Evolutionary conservation across 352 stramenopile genomes (phyloP), one percentile per base, ranked within the genome.

Genomic region (Pythium sp.): DNA sequence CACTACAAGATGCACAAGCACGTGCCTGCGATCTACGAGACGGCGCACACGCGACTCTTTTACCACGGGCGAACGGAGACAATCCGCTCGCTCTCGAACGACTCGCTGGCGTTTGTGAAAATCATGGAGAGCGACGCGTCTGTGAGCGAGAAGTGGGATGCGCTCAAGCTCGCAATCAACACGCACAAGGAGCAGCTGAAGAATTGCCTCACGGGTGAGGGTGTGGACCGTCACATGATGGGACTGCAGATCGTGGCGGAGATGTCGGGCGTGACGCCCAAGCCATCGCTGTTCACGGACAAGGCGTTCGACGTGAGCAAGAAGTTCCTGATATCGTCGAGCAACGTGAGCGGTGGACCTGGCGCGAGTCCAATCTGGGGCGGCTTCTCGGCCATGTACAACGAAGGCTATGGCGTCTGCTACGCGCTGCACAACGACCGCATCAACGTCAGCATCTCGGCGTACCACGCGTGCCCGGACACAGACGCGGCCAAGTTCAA

Each of bases 171-270:
- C 41, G 96, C 94, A 18, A 97, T 98, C n/a, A 69, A 79, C 5
- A 82, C 83, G 15, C 97, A 99, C 77, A 94, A 95, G 61, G 82
- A 97, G 65, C 97, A 93, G 62, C 86, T 98, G 34, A 89, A 94
- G 62, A 87, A 86, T 41, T 90, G 81, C 36, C 67, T 96, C 64
- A 90, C 75, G 43, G 89, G 94, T 72, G 59, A 97, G 70, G 96
- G 97, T 38, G 89, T 99, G 20, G 97, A 99, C 74, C 89, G 96
- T 47, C 96, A 99, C 72, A 78, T 99, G 51, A 97, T 99, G 81
- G 97, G 97, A 15, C 80, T 99, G 14, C 89, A 96, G 71, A 97
- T 99, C 68, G 87, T 98, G 38, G 84, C 97, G 12, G 84, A 97
- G 62, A 95, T 97, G 71, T 97, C 92, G 64, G 89, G 93, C 53